These are phyloP conservation scores for Berberis vulgaris DNA, from an alignment of 164 flowering plant species.

Conservation along the genomic window DNA sequence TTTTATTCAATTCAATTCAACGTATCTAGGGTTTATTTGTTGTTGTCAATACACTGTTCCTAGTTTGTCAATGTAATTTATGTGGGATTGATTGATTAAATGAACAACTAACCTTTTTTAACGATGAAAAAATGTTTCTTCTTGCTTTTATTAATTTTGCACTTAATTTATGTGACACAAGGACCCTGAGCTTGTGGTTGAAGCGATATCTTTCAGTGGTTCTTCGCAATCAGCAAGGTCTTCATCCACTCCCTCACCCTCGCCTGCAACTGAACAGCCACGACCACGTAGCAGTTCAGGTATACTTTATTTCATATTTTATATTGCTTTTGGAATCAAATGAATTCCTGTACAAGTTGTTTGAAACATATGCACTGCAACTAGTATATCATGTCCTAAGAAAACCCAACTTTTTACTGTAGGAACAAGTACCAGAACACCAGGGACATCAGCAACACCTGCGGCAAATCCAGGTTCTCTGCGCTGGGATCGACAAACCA, in stretches of 20 bases:
- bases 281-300: conserved; percentile 26
- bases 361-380: no score
- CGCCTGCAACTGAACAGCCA: conserved; percentile 47
- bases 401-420: conserved; percentile 10
- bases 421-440: conserved; percentile 58
- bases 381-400: not conserved
- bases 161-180: conserved; percentile 19
- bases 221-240: conserved; percentile 57
- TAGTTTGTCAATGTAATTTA: no score
- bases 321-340: not conserved
- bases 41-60: not conserved
- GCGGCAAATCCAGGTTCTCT: conserved; percentile 39
- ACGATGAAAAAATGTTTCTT: not conserved
- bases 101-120: not conserved
- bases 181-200: conserved; percentile 91
- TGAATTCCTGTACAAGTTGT: not conserved
- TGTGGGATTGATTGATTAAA: no score
- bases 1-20: no score
- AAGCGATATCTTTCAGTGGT: conserved; percentile 55
- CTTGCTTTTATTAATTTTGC: not conserved
- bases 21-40: no score
- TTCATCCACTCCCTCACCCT: conserved; percentile 42
- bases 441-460: conserved; percentile 47
- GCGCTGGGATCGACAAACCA: conserved; percentile 83
- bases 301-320: not conserved